Conservation (phyloP, 352 stramenopile species). For the Pythium chondricola region DNA sequence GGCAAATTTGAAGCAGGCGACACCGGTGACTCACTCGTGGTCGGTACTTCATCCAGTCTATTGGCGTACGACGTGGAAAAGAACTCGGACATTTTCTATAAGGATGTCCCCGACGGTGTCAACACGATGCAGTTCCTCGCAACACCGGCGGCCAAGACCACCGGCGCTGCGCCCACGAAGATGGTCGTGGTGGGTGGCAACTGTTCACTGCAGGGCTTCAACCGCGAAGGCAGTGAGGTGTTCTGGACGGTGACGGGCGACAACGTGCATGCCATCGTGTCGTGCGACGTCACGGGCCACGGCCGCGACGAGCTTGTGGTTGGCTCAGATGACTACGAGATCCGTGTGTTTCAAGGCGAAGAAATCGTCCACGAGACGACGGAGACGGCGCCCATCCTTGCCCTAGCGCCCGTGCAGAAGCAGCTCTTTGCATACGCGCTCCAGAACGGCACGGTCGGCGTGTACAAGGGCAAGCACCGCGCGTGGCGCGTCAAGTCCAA, state of each 20-base stretch:
- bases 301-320: slow-evolving; percentile 77
- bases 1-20: slow-evolving; percentile 63
- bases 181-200: slow-evolving; percentile 91
- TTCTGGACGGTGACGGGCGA: slow-evolving; percentile 92
- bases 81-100: slow-evolving; percentile 93
- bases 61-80: slow-evolving; percentile 91
- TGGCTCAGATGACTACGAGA: slow-evolving; percentile 89
- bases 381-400: slow-evolving; percentile 75
- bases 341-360: slow-evolving; percentile 86
- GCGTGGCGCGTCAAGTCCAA: slow-evolving; percentile 92
- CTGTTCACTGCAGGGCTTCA: slow-evolving; percentile 89
- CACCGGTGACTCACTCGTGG: slow-evolving; percentile 72
- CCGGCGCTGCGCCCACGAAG: slow-evolving; percentile 23
- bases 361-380: slow-evolving; percentile 86
- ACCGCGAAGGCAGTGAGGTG: slow-evolving; percentile 66
- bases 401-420: slow-evolving; percentile 67
- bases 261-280: slow-evolving; percentile 77
- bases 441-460: slow-evolving; percentile 89
- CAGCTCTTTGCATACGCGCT: slow-evolving; percentile 84
- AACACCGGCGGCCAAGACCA: slow-evolving; percentile 28
- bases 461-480: slow-evolving; percentile 85
- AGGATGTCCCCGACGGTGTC: slow-evolving; percentile 81
- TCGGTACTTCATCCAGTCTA: slow-evolving; percentile 87
- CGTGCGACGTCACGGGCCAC: slow-evolving; percentile 68
- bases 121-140: slow-evolving; percentile 78